Evolutionary conservation across 2,329 filamentous ascomycete genomes (phyloP), one percentile per base, ranked within the genome.

Genomic region (Fusarium sp.): DNA sequence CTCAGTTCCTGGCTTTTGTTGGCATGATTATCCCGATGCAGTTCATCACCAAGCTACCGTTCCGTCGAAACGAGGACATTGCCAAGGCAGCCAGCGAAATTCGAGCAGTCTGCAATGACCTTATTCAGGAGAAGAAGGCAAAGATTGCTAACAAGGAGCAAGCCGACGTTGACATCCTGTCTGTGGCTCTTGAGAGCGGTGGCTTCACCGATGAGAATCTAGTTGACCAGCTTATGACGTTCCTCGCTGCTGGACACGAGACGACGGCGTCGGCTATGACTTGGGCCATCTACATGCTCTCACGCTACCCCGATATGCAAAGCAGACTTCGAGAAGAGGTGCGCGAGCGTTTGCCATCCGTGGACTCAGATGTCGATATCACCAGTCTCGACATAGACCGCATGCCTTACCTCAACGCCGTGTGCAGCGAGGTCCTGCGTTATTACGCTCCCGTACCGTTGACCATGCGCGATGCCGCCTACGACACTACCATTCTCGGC

Each of bases 211-310:
- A 96, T 65, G 91, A 93, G 48, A 88, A 93, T 62, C 86, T 97
- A n/a, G 87, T 93, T 35, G 91, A 96, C 76, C 93, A 97, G 79
- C 86, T 96, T 75, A 96, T 96, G 92, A 96, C 92, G 1, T 96
- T 96, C 81, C 86, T 96, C 7, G 91, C 90, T 1, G 93, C 93
- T 0, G 90, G 90, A 22, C 92, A 95, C 77, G 92, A 95, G 79
- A 95, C 92, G 1, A 94, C 92, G 0, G 88, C 92, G 1, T 86
- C 89, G 1, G 85, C 92, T 19, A 83, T 96, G 75, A 91, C 89
- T n/a, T 95, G 92, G 91, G 86, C 90, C 4, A 79, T 89, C 9
- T 92, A 93, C 75, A 81, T 90, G 43, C 85, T 96, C n/a, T 87
- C 87, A 70, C 83, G 84, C 20, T 78, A 93, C 71, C 89, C 87